phyloP scores from a whole-genome alignment of 2,329 filamentous ascomycete species.

The Paraphoma sp. region DNA sequence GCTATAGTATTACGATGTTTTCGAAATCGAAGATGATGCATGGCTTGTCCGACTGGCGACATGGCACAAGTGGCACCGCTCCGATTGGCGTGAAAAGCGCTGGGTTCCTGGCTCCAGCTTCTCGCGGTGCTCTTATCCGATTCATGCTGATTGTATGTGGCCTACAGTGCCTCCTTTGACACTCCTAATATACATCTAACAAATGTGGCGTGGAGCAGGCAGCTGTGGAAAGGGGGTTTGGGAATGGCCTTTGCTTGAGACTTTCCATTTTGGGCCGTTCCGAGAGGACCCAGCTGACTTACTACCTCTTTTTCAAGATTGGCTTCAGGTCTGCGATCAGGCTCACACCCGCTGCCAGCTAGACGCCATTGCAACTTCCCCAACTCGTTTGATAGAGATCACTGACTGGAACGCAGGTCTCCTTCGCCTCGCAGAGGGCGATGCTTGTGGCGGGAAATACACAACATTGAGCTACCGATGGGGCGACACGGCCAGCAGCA shows the following conservation, averaged over 20 bases:
- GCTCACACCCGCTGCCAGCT: neutral
- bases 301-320: neutral
- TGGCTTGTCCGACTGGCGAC: neutral
- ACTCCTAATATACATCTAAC: too few relatives aligned
- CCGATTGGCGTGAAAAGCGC: neutral
- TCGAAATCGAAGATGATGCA: neutral
- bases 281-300: neutral
- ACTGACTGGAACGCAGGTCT: neutral
- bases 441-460: neutral
- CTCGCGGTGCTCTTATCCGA: neutral
- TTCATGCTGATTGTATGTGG: neutral
- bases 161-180: neutral
- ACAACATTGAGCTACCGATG: neutral
- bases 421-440: neutral
- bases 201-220: neutral
- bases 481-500: neutral
- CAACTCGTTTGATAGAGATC: neutral
- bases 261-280: neutral
- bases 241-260: neutral
- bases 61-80: neutral
- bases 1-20: neutral
- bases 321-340: neutral
- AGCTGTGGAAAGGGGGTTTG: neutral
- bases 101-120: neutral
- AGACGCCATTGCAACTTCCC: neutral